Evolutionary conservation across 345 rosid species (phyloP), one percentile per base, ranked within the genome.

Genomic region (Eutrema japonicum): DNA sequence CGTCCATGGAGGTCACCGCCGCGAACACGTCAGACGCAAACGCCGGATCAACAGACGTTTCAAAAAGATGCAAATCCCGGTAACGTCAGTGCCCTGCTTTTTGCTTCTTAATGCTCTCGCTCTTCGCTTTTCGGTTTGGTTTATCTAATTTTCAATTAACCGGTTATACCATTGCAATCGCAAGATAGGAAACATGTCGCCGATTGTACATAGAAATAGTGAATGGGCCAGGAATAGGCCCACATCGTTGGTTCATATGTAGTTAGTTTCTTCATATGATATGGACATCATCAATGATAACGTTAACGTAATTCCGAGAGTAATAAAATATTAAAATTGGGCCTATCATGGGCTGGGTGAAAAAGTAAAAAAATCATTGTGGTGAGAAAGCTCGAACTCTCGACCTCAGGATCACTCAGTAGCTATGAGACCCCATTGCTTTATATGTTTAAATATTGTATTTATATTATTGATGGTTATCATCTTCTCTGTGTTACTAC

Each of bases 361-460:
- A 53, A 42, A 26, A 10, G 0, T 12, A 7, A 10, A 18, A 60
- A 8, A 6, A 18, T 1, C 8, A 1, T 7, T 93, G 94, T 93
- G 96, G 86, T 84, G 98, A 89, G 96, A 90, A 87, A 91, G 88
- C 86, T 85, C 92, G 84, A 85, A 83, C 93, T 87, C 97, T 90
- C 97, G 87, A 90, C 96, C 93, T 88, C 96, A 84, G 96, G 96
- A 90, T 93, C 1, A 78, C 97, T 85, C 92, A 35, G 59, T 51
- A 81, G 90, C 97, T 85, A 87, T 86, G 96, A 89, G 93, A 93
- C 89, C 91, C 91, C 91, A 6, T 36, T 7, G 8, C 2, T 36
- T 0, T 4, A 1, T 4, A 1, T 1, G 38, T 36, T 33, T 33
- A 6, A 0, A 7, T 7, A 7, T 6, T 36, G 0, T 6, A 0